phyloP scores from a whole-genome alignment of 2,329 filamentous ascomycete species.

The Stemphylium lycopersici region DNA sequence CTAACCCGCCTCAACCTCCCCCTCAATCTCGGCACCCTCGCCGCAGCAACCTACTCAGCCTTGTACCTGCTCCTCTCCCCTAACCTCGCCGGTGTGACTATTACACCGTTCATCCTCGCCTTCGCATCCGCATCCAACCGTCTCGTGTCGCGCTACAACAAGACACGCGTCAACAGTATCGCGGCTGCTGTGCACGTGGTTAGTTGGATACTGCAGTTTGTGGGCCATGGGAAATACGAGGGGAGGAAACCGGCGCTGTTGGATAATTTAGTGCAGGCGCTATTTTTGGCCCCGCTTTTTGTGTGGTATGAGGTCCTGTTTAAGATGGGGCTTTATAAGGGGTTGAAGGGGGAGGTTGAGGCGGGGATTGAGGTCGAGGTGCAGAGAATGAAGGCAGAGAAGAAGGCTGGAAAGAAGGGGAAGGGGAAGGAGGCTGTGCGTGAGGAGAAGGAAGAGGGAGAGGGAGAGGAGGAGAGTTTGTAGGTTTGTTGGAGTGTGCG shows the following conservation, averaged over 20 bases:
- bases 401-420: slow-evolving; percentile 8
- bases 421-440: slow-evolving; percentile 5
- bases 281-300: slow-evolving; percentile 92
- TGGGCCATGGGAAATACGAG: slow-evolving; percentile 90
- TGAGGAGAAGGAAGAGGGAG: not conserved
- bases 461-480: not conserved
- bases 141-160: slow-evolving; percentile 65
- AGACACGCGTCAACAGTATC: slow-evolving; percentile 61
- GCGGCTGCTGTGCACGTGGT: slow-evolving; percentile 72
- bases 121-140: slow-evolving; percentile 77
- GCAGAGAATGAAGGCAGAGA: slow-evolving; percentile 54
- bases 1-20: slow-evolving; percentile 46
- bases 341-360: slow-evolving; percentile 55
- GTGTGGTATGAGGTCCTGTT: slow-evolving; percentile 96
- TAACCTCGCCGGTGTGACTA: slow-evolving; percentile 73
- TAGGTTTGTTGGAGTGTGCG: not conserved
- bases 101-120: slow-evolving; percentile 76
- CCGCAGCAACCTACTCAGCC: slow-evolving; percentile 67
- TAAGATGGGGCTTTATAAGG: slow-evolving; percentile 77
- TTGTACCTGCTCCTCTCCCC: slow-evolving; percentile 94
- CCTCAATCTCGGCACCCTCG: slow-evolving; percentile 55
- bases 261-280: slow-evolving; percentile 87
- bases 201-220: slow-evolving; percentile 86
- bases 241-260: slow-evolving; percentile 83
- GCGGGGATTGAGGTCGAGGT: slow-evolving; percentile 53